Evolutionary conservation across 768 basidiomycete genomes (phyloP).

Genomic region (Lepiota venenata): DNA sequence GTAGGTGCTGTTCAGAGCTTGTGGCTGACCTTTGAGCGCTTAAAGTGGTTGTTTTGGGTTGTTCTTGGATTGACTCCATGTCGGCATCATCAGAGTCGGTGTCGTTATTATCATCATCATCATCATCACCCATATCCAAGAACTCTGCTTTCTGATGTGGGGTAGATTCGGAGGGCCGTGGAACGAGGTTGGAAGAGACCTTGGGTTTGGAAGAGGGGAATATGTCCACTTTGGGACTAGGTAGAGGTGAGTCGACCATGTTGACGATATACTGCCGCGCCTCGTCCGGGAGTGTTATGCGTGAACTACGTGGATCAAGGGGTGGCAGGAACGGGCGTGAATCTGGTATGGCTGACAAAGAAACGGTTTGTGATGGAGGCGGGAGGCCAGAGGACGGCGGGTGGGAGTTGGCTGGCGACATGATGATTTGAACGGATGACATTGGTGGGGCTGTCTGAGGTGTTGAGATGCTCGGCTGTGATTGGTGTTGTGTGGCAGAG

Average conservation of each 20-base stretch:
- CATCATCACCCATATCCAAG: constrained; percentile 60
- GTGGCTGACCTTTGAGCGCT: background rate
- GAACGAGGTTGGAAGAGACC: constrained; percentile 18
- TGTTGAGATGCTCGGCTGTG: background rate
- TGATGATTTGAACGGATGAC: constrained; percentile 8
- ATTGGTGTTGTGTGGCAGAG: background rate
- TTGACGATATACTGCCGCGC: constrained; percentile 68
- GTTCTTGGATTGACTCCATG: constrained; percentile 5
- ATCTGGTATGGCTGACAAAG: constrained; percentile 1
- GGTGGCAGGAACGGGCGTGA: constrained; percentile 9
- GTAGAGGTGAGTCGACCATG: constrained; percentile 60
- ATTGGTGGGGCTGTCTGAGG: constrained; percentile 2
- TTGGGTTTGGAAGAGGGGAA: constrained; percentile 29
- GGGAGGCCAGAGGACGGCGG: background rate
- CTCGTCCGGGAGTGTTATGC: constrained; percentile 73
- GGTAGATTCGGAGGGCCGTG: constrained; percentile 3
- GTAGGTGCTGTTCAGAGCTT: background rate
- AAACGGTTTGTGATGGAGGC: background rate
- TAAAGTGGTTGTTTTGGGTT: background rate
- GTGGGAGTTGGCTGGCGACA: constrained; percentile 8
- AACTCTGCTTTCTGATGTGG: constrained; percentile 46
- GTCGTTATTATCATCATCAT: constrained; percentile 42
- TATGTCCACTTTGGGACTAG: constrained; percentile 45
- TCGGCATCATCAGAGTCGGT: constrained; percentile 38
- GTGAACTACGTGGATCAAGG: constrained; percentile 36